Base-by-base conservation (phyloP, 2,329 filamentous ascomycete species). In the Ascosphaera aggregata region DNA sequence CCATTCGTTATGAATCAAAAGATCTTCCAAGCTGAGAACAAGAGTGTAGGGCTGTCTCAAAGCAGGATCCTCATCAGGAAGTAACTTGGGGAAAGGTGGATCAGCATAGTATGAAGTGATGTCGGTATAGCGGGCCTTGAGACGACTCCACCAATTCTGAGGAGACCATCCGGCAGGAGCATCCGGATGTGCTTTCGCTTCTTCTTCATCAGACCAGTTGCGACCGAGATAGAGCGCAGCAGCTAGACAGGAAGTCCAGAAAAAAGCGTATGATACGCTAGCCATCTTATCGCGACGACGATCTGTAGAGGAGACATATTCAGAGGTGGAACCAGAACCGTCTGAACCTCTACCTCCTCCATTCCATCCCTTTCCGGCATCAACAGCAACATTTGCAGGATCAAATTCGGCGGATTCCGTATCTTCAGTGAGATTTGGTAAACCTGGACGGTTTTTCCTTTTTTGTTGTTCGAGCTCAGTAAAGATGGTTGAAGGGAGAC, bases 1-100 rank as follows among this genome's bases (percentile, higher is more conserved):
- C 89, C 89, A 98, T 55, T 93, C 82, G 52, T 80, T 92, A 61
- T 94, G 86, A 20, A 98, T 73, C 40, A 98, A 69, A 49, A 98
- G 69, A 56, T 98, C 86, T 55, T 98, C 89, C 51, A 98, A 62
- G 54, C 80, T 89, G 48, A 98, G 65, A 20, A 92, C 86, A 20
- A 98, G 67, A 0, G 89, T 95, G 58, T 93, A 93, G 8, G 86
- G 86, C 37, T 80, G 79, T 48, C 79, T 75, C 51, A 84, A 76
- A 40, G 71, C 71, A 15, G 81, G 79, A 46, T 92, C 76, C 42
- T 63, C 58, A 31, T 66, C 67, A 4, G 71, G 89, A 16, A 98
- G 67, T 42, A 98, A 69, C 65, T 94, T 94, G 42, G 82, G 75
- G 57, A 95, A 95, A 7, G 85, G 78, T 2, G 89, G 89, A 51